Percentiles rank a stretch among this genome's conserved stretches.
These are phyloP conservation scores for Parathielavia appendiculata DNA, from an alignment of 495 filamentous ascomycete genomes.

Conservation along the genomic window DNA sequence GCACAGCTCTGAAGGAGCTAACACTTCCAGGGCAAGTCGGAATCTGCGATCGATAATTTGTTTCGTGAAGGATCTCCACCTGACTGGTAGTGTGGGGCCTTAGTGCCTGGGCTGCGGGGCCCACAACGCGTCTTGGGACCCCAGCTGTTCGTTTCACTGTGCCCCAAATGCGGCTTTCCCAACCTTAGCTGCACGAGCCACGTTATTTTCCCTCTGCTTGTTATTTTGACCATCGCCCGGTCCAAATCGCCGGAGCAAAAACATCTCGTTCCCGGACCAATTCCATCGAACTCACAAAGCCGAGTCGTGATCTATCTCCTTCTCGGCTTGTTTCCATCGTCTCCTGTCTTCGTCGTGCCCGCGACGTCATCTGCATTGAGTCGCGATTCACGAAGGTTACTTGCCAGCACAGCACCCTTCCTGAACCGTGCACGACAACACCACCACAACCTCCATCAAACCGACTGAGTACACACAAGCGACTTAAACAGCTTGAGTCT, in stretches of 20 bases:
- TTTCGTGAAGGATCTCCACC: not conserved
- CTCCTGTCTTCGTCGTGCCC: not conserved
- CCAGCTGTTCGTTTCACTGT: conserved; percentile 29
- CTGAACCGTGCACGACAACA: conserved; percentile 18
- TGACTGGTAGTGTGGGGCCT: not conserved
- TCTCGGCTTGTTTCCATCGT: not conserved
- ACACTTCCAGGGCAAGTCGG: no score
- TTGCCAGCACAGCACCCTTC: conserved; percentile 11
- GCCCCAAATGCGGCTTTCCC: conserved; percentile 13
- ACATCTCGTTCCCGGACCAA: not conserved
- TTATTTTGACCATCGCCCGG: conserved; percentile 17
- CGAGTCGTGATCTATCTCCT: not conserved
- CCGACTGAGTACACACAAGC: not conserved
- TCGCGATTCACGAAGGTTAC: conserved; percentile 3
- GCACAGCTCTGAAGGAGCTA: no score
- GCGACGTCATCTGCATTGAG: conserved; percentile 6
- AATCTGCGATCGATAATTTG: no score
- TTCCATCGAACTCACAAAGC: not conserved
- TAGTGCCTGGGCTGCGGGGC: not conserved
- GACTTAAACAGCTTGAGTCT: not conserved
- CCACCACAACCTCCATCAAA: not conserved
- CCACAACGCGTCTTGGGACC: conserved; percentile 9
- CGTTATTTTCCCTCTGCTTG: conserved; percentile 26
- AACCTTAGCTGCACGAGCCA: conserved; percentile 24
- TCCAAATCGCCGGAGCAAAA: not conserved